phyloP scores from a whole-genome alignment of 1,139 yeast genomes.

The Suhomyces maxii region DNA sequence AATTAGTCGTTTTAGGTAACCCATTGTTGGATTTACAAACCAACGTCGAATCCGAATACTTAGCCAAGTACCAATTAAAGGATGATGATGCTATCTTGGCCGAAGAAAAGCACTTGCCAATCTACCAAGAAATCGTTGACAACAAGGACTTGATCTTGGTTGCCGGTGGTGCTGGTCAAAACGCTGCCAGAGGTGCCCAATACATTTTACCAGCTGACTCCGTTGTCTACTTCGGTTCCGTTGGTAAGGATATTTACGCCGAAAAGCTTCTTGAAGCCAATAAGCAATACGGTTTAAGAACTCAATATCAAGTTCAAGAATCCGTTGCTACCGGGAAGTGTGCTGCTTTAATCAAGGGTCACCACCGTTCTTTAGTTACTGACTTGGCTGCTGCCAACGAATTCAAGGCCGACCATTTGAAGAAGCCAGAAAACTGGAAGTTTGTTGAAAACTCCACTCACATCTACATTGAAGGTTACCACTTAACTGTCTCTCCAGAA shows the following conservation, averaged over 20 bases:
- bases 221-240: constrained; percentile 94
- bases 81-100: constrained; percentile 93
- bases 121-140: constrained; percentile 73
- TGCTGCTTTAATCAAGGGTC: constrained; percentile 90
- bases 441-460: constrained; percentile 76
- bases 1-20: constrained; percentile 51
- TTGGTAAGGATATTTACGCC: constrained; percentile 88
- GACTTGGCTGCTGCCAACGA: constrained; percentile 98
- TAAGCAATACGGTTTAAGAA: constrained; percentile 80
- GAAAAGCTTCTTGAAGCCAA: constrained; percentile 83
- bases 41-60: constrained; percentile 65
- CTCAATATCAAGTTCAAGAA: constrained; percentile 79
- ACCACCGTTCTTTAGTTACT: constrained; percentile 88
- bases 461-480: constrained; percentile 97
- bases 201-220: constrained; percentile 79
- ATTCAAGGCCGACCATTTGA: constrained; percentile 85
- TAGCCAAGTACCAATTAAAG: constrained; percentile 79
- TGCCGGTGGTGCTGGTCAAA: constrained; percentile 99
- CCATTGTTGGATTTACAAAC: constrained; percentile 90
- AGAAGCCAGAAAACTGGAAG: constrained; percentile 88
- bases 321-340: constrained; percentile 91
- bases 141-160: constrained; percentile 65
- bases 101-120: constrained; percentile 84
- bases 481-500: constrained; percentile 94
- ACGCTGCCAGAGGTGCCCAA: constrained; percentile 98